Percentiles rank a stretch among this genome's conserved stretches.
Evolutionary conservation across 2,329 filamentous ascomycete species (phyloP).

Genomic region (Trichophyton rubrum): DNA sequence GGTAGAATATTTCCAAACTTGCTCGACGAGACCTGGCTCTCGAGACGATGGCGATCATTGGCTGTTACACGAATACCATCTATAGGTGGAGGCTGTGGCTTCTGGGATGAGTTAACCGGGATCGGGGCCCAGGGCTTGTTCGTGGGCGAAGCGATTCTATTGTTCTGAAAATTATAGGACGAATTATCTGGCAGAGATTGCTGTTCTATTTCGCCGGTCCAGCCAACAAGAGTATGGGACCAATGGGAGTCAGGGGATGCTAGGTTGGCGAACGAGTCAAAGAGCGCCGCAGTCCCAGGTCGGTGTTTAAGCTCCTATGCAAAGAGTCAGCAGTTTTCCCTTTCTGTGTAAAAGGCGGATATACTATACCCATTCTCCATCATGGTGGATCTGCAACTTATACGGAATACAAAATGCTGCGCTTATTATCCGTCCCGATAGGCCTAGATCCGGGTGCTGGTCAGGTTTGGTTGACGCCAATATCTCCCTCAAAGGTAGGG

Average conservation of each 20-base stretch:
- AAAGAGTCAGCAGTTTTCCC: neutral
- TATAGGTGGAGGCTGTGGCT: constrained; percentile 45
- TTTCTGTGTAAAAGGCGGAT: neutral
- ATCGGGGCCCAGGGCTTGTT: constrained; percentile 71
- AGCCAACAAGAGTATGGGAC: constrained; percentile 86
- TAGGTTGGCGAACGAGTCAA: constrained; percentile 80
- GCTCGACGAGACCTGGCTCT: constrained; percentile 59
- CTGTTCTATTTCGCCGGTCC: constrained; percentile 78
- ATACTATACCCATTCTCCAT: constrained; percentile 43
- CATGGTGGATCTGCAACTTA: constrained; percentile 41
- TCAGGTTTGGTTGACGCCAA: constrained; percentile 36
- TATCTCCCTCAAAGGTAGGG: neutral
- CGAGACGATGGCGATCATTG: constrained; percentile 59
- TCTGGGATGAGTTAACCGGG: constrained; percentile 45
- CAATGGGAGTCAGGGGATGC: constrained; percentile 72
- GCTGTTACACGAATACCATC: constrained; percentile 60
- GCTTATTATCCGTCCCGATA: constrained; percentile 52
- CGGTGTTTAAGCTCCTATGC: constrained; percentile 59
- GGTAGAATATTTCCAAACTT: constrained; percentile 69
- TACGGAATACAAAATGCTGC: constrained; percentile 53
- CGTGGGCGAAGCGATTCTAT: constrained; percentile 31
- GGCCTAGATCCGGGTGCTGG: constrained; percentile 41
- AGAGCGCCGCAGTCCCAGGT: constrained; percentile 78
- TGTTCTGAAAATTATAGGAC: constrained; percentile 21
- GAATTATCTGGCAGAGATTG: constrained; percentile 13